Base-by-base conservation (phyloP, 176 grass and related monocot genomes). In the Ananas comosus region DNA sequence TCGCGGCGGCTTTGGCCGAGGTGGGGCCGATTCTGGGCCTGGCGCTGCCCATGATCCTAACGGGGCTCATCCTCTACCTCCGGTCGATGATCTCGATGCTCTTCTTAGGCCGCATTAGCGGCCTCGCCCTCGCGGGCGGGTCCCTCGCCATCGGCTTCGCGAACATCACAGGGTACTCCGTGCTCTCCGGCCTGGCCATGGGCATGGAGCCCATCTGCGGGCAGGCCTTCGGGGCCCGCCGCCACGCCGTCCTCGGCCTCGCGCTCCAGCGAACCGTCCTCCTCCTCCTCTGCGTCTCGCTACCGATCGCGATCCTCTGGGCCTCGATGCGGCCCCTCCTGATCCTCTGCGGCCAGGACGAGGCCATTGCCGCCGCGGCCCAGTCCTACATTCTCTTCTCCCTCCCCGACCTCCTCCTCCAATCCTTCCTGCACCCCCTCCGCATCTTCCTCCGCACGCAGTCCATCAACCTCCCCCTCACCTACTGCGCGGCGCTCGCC, bases 41-140 rank as follows among this genome's bases (percentile, higher is more conserved):
- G 14, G 87, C 91, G 12, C 47, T 77, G 9, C 87, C 91, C 0
- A 96, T 96, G 91, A 90, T 87, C 49, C 33, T 96, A 2, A 96
- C 91, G 2, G 87, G 91, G 0, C 81, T 96, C 16, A 74, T 90
- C 10, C 76, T 96, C 0, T 96, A 96, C 81, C 84, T 90, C 75
- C 91, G 91, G 5, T 96, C 91, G 11, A 96, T 96, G 87, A 96
- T 96, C 53, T 96, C 91, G 13, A 96, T 96, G 87, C 72, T 96
- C 42, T 96, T 96, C 74, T 84, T 96, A 33, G 91, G 91, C 42
- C 72, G 72, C 28, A 80, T 96, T 13, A 84, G 91, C 2, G 84
- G 79, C 2, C 79, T 96, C 3, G 69, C 87, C 19, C 91, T 96
- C 29, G 91, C 91, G n/a, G 91, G 91, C 50, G 91, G 91, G 0